phyloP scores from a whole-genome alignment of 805 yeast species.

The Ogataea pilisensis region DNA sequence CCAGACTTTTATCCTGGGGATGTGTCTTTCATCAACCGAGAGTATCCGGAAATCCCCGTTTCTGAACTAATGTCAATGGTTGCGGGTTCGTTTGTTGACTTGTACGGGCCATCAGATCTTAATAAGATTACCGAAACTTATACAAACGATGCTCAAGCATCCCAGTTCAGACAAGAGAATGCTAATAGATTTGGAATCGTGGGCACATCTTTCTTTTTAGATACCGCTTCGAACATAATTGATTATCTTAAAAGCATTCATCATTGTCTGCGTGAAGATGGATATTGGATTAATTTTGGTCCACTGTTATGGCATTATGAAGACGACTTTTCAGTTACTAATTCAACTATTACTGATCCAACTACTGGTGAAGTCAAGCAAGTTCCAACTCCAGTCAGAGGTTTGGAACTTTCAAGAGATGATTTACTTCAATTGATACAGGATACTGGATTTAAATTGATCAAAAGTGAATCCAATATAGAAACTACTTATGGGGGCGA shows the following conservation, averaged over 20 bases:
- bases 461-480: slow-evolving; percentile 39
- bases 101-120: slow-evolving; percentile 51
- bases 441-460: slow-evolving; percentile 48
- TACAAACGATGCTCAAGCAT: slow-evolving; percentile 35
- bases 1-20: slow-evolving; percentile 50
- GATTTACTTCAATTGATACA: slow-evolving; percentile 47
- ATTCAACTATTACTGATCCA: slow-evolving; percentile 22
- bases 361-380: slow-evolving; percentile 18
- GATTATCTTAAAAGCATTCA: slow-evolving; percentile 50
- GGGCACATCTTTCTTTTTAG: slow-evolving; percentile 58
- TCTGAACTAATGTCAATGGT: slow-evolving; percentile 62
- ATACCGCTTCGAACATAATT: slow-evolving; percentile 55
- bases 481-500: slow-evolving; percentile 54
- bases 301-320: slow-evolving; percentile 74
- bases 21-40: slow-evolving; percentile 30
- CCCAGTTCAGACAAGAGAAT: slow-evolving; percentile 39
- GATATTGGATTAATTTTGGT: slow-evolving; percentile 63
- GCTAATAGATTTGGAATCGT: slow-evolving; percentile 39
- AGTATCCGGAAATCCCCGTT: slow-evolving; percentile 39
- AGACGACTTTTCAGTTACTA: slow-evolving; percentile 35
- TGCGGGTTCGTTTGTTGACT: slow-evolving; percentile 67
- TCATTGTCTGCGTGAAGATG: slow-evolving; percentile 41
- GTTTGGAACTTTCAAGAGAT: slow-evolving; percentile 56
- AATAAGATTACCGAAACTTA: slow-evolving; percentile 32
- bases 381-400: slow-evolving; percentile 39